Conservation (phyloP, 116 monocot species). For the Posidonia oceanica region DNA sequence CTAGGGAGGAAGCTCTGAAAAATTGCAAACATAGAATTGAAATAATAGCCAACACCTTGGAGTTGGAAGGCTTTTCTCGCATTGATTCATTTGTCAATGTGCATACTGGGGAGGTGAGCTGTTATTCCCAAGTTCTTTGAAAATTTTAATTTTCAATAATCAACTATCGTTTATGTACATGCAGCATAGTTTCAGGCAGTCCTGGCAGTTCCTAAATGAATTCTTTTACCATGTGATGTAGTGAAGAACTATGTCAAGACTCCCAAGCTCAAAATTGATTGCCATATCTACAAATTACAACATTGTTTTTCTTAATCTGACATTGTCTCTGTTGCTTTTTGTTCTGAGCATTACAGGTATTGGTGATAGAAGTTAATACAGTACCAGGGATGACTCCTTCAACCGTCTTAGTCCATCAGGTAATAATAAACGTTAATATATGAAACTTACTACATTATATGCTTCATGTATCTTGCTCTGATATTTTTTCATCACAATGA, state of each 20-base stretch:
- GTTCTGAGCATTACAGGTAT: slow-evolving; percentile 25
- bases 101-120: slow-evolving; percentile 60
- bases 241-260: too few species aligned
- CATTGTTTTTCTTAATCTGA: neutral
- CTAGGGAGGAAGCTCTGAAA: slow-evolving; percentile 49
- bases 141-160: neutral
- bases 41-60: slow-evolving; percentile 57
- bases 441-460: too few species aligned
- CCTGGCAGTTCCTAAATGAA: too few species aligned
- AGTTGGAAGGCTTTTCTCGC: slow-evolving; percentile 84
- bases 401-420: slow-evolving; percentile 91
- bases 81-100: slow-evolving; percentile 90
- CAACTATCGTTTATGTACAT: neutral
- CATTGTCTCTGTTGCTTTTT: neutral
- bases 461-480: neutral
- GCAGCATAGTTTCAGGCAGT: neutral
- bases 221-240: too few species aligned
- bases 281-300: neutral
- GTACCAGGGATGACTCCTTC: slow-evolving; percentile 97
- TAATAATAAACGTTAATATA: slow-evolving; percentile 7
- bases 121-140: neutral
- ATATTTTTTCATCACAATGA: neutral
- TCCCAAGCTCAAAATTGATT: too few species aligned
- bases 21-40: slow-evolving; percentile 71
- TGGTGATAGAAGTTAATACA: slow-evolving; percentile 88